Base-by-base conservation (phyloP, 2,329 filamentous ascomycete genomes). In the Fonsecaea pugnacius region DNA sequence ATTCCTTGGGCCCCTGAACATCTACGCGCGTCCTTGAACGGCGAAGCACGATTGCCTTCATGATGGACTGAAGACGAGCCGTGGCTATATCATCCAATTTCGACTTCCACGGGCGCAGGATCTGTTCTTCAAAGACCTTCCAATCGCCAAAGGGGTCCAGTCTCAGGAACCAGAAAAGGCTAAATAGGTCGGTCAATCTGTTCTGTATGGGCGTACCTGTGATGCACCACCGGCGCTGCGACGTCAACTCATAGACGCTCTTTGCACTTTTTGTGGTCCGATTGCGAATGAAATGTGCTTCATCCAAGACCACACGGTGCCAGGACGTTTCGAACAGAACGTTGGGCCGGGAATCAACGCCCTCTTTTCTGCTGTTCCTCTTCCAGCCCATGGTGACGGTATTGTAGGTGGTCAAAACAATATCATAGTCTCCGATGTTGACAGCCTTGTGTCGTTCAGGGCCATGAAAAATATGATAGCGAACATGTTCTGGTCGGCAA, bases 161-260 rank as follows among this genome's bases (percentile, higher is more conserved):
- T 5, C 73, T 71, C 14, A 84, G 71, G 59, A 83, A 84, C 30
- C 76, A 76, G 0, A 84, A 70, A 0, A 83, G 72, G 1, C 75
- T 73, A 0, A 75, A 73, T 5, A 84, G 72, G 53, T 84, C 82
- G 1, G 70, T 70, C 0, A 82, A 72, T 0, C 72, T 72, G 53
- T 84, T 84, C 51, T 84, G 81, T 0, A 84, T 78, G 0, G 82
- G 82, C 0, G 82, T 84, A 0, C 81, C 81, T 0, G 80, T 83
- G 0, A 84, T 76, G 1, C 77, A 79, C 82, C 81, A 84, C 5
- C 81, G 75, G 1, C 71, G 72, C 0, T 58, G 65, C 0, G 77
- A 72, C 0, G 77, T 65, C 0, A 84, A 71, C 1, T 72, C 72
- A 35, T 75, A 80, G 0, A 78, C 70, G 1, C 79, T 79, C 57